phyloP scores from a whole-genome alignment of 345 rosid species.

The Eucalyptus sideroxylon region DNA sequence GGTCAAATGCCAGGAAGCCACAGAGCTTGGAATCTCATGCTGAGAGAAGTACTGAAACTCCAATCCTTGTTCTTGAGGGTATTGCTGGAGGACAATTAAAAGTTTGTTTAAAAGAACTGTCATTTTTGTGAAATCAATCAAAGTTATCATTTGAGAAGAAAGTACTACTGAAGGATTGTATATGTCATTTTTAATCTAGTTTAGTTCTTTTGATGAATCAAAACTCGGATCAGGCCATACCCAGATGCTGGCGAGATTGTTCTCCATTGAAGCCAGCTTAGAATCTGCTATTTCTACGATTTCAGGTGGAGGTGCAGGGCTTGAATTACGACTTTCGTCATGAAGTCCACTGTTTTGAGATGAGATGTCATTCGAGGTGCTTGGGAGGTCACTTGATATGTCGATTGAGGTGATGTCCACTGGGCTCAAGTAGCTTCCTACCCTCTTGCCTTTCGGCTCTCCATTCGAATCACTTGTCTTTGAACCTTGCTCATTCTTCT shows the following conservation, averaged over 20 bases:
- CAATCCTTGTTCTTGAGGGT: constrained; percentile 21
- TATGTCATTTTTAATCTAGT: neutral
- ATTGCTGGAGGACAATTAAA: neutral
- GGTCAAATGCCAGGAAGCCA: constrained; percentile 8
- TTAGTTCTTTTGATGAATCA: constrained; percentile 47
- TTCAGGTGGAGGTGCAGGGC: constrained; percentile 37
- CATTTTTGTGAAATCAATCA: neutral
- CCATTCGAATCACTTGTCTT: constrained; percentile 19
- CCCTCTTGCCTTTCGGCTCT: constrained; percentile 11
- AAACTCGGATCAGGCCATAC: constrained; percentile 51
- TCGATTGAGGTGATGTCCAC: constrained; percentile 13
- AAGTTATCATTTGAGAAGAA: neutral
- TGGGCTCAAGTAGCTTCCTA: constrained; percentile 20
- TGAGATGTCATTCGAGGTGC: constrained; percentile 16
- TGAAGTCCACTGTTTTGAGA: constrained; percentile 1
- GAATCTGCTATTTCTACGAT: constrained; percentile 1
- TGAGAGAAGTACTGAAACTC: constrained; percentile 17
- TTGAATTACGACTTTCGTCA: constrained; percentile 16
- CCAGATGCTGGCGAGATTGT: constrained; percentile 22
- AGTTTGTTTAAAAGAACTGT: neutral
- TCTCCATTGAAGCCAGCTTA: constrained; percentile 13
- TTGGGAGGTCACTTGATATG: constrained; percentile 22
- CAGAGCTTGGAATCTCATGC: neutral
- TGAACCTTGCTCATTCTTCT: constrained; percentile 37
- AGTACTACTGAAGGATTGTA: neutral